Evolutionary conservation across 2,329 filamentous ascomycete genomes (phyloP), one percentile per base, ranked within the genome.

Genomic region (Colletotrichum somersetense): DNA sequence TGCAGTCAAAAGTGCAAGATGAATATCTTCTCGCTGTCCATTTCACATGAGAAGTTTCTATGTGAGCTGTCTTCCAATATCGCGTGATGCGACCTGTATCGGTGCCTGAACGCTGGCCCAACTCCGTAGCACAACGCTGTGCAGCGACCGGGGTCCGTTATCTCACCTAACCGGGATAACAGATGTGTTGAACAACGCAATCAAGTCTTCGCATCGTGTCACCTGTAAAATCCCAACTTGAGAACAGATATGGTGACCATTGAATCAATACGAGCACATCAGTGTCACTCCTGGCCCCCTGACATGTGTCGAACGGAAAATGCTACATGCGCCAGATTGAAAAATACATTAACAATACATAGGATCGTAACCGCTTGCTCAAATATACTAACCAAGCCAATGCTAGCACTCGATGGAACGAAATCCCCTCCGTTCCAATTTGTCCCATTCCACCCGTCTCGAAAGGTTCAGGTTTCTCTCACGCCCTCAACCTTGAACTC

Each of bases 81-180:
- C 33, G 33, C n/a, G 33, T n/a, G 14, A 62, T 62, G 33, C n/a
- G n/a, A 52, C 42, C 46, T 42, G 46, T 62, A 53, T 62, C 61
- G 46, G 61, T 52, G 61, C 61, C 61, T 52, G 46, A 52, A 33
- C n/a, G n/a, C 46, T 26, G 46, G 59, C 61, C 46, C 46, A 53
- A 62, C 44, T 7, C 30, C 20, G 46, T 35, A 14, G 61, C 46
- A 52, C 44, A 52, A 52, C 46, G 46, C 61, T 62, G n/a, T 62
- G 46, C 61, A 52, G 61, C 33, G 23, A 50, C 61, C n/a, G 12
- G 61, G 61, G 48, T 62, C n/a, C 16, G 2, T 18, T 14, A 33
- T 26, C 61, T 44, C 42, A 44, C 18, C 59, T 35, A 52, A 52
- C 44, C 46, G 26, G 46, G 33, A 62, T 52, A 26, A 62, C 40